Conservation (phyloP, 2,329 filamentous ascomycete genomes). For the Leptographium galeiforme region DNA sequence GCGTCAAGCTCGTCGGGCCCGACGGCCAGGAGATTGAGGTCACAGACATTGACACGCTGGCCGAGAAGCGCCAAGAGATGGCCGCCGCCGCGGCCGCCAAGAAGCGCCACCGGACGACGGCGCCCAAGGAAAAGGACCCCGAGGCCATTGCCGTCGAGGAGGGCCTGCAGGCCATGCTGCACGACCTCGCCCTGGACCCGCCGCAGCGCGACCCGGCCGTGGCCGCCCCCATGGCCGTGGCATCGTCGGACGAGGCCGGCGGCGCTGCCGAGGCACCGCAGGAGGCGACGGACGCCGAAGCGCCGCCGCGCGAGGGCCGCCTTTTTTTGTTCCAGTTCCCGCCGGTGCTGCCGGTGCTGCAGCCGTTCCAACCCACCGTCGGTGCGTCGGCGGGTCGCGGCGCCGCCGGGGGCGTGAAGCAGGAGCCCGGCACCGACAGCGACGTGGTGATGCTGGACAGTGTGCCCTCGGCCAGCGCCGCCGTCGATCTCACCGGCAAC, state of each 20-base stretch:
- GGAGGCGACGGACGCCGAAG: background rate
- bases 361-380: slow-evolving; percentile 12
- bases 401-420: slow-evolving; percentile 20
- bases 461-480: slow-evolving; percentile 12
- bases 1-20: slow-evolving; percentile 30
- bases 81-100: background rate
- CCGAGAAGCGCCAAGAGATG: slow-evolving; percentile 9
- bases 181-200: slow-evolving; percentile 24
- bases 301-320: slow-evolving; percentile 30
- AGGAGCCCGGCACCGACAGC: slow-evolving; percentile 21
- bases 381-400: background rate
- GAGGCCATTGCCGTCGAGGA: slow-evolving; percentile 26
- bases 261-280: background rate
- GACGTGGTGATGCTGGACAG: slow-evolving; percentile 25
- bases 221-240: background rate
- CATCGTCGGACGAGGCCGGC: slow-evolving; percentile 15
- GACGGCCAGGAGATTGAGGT: slow-evolving; percentile 24
- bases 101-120: slow-evolving; percentile 7
- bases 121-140: slow-evolving; percentile 17
- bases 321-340: slow-evolving; percentile 54
- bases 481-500: slow-evolving; percentile 29
- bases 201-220: background rate
- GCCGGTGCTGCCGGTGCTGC: slow-evolving; percentile 44
- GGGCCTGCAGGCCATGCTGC: slow-evolving; percentile 27
- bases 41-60: slow-evolving; percentile 24